Conservation (phyloP, 495 filamentous ascomycete genomes). For the Hypoxylon fuscum region DNA sequence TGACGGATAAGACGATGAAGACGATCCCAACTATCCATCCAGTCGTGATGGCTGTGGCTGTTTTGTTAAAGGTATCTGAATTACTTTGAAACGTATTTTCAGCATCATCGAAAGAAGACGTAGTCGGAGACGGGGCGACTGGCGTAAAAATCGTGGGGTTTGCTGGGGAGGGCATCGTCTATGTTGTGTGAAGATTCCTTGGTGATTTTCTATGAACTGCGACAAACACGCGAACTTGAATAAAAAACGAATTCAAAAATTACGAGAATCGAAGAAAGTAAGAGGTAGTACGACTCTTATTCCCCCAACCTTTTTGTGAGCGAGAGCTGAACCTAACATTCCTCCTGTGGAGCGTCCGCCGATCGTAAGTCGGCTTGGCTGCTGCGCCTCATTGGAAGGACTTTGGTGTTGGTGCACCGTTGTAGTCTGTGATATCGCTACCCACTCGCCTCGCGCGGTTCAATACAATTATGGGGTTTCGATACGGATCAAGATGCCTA, state of each 20-base stretch:
- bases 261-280: not conserved
- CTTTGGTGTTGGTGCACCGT: not conserved
- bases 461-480: not conserved
- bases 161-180: too few relatives aligned
- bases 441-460: not conserved
- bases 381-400: not conserved
- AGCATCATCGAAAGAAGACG: too few relatives aligned
- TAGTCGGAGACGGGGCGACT: too few relatives aligned
- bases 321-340: not conserved
- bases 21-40: constrained; percentile 29
- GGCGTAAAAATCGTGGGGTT: too few relatives aligned
- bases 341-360: not conserved
- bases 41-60: constrained; percentile 11
- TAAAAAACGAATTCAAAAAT: not conserved
- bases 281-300: not conserved
- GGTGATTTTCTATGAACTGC: too few relatives aligned
- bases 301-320: not conserved
- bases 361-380: not conserved
- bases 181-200: too few relatives aligned
- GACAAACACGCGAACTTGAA: not conserved
- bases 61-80: constrained; percentile 1
- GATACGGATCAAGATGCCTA: not conserved
- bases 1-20: not conserved
- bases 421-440: not conserved
- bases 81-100: not conserved